Conservation (phyloP, 305 asterid species). For the Coffea humblotiana region DNA sequence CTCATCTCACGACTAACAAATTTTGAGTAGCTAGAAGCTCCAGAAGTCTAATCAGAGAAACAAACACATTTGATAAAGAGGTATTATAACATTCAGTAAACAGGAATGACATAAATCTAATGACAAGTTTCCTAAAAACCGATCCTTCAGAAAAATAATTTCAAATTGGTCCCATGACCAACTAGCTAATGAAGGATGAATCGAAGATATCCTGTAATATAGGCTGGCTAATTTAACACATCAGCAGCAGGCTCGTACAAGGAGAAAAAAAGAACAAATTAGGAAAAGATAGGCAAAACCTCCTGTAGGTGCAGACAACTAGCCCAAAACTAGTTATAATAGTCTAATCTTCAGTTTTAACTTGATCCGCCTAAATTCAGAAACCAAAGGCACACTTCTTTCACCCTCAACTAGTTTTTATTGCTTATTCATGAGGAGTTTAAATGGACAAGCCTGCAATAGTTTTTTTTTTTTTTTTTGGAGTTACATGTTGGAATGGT, state of each 20-base stretch:
- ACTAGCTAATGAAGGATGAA: neutral
- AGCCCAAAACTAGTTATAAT: neutral
- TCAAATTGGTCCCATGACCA: neutral
- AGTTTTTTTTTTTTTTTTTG: no score
- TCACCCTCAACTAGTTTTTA: neutral
- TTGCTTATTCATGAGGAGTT: neutral
- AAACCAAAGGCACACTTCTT: neutral
- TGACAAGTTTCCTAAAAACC: neutral
- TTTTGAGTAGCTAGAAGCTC: conserved; percentile 87
- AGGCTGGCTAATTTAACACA: neutral
- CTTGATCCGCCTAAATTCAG: neutral
- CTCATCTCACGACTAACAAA: conserved; percentile 98
- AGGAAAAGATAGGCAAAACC: neutral
- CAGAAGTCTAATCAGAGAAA: conserved; percentile 59
- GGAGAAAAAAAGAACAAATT: neutral
- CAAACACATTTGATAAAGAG: neutral
- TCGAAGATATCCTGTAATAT: neutral
- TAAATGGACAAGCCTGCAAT: neutral
- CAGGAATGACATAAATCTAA: neutral
- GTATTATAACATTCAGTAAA: neutral
- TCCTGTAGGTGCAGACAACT: neutral
- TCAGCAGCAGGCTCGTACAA: neutral
- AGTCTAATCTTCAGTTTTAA: neutral
- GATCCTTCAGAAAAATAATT: neutral
- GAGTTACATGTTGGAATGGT: no score